Conservation (phyloP, 1,284 basidiomycete species). For the Apiotrichum veenhuisii region DNA sequence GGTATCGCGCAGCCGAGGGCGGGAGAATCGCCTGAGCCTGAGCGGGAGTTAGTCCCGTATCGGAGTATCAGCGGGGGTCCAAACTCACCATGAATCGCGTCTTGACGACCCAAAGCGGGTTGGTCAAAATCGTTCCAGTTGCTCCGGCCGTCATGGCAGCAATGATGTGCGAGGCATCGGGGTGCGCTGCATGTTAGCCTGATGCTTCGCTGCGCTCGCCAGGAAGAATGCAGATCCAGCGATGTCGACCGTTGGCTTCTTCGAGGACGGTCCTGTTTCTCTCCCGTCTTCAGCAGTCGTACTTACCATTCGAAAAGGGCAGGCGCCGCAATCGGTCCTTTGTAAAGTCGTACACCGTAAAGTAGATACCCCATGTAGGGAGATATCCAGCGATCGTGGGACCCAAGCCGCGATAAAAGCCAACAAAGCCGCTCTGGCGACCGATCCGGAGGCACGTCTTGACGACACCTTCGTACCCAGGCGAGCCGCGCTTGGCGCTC, state of each 20-base stretch:
- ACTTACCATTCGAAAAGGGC: conserved; percentile 10
- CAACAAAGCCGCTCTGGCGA: conserved; percentile 70
- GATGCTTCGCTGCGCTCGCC: not conserved
- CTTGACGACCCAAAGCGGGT: conserved; percentile 95
- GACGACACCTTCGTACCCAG: conserved; percentile 72
- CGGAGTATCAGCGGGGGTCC: not conserved
- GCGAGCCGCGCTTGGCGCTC: conserved; percentile 60
- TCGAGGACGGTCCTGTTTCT: too few relatives aligned
- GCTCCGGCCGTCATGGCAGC: conserved; percentile 92
- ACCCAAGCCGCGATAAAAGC: conserved; percentile 87
- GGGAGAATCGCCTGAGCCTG: conserved; percentile 57
- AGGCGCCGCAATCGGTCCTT: conserved; percentile 68
- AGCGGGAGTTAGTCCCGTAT: not conserved
- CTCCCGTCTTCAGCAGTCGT: not conserved
- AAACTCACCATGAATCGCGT: conserved; percentile 87
- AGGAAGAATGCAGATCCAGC: not conserved
- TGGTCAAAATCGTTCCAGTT: conserved; percentile 82
- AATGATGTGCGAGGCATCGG: conserved; percentile 61
- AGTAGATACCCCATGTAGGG: conserved; percentile 97
- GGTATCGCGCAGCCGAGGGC: conserved; percentile 67
- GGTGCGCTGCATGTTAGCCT: conserved; percentile 22
- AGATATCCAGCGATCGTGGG: conserved; percentile 94
- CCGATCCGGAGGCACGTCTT: conserved; percentile 70
- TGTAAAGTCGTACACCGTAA: conserved; percentile 92
- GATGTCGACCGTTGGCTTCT: too few relatives aligned